phyloP scores from a whole-genome alignment of 106 monocot species.

The Acorus calamus region DNA sequence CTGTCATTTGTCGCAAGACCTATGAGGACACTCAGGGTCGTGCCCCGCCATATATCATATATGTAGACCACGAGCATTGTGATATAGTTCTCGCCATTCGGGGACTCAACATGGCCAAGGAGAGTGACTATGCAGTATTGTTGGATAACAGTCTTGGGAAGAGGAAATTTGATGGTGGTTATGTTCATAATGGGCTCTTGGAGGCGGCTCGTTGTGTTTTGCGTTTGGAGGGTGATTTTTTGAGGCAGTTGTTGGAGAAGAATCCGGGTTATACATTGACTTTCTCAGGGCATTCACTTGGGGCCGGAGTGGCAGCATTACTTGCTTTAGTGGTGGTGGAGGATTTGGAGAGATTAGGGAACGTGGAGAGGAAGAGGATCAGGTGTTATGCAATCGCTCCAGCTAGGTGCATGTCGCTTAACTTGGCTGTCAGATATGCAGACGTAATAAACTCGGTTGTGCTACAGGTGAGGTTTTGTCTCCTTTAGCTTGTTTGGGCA shows the following conservation, averaged over 20 bases:
- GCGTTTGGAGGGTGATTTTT: constrained; percentile 45
- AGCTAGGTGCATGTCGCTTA: constrained; percentile 83
- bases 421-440: constrained; percentile 76
- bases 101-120: constrained; percentile 60
- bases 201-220: constrained; percentile 66
- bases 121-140: constrained; percentile 69
- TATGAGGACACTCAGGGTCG: constrained; percentile 51
- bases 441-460: constrained; percentile 85
- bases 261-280: constrained; percentile 58
- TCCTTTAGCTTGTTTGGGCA: background rate
- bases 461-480: constrained; percentile 48
- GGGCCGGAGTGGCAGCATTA: constrained; percentile 78
- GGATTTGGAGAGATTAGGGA: constrained; percentile 47
- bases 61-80: constrained; percentile 52
- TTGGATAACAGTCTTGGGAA: constrained; percentile 77
- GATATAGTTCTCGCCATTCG: constrained; percentile 75
- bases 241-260: constrained; percentile 41
- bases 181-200: constrained; percentile 80
- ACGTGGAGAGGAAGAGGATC: constrained; percentile 50
- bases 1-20: constrained; percentile 35
- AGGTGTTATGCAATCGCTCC: constrained; percentile 83
- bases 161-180: constrained; percentile 69
- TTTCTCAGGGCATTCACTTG: constrained; percentile 80
- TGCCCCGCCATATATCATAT: constrained; percentile 66
- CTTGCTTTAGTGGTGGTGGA: constrained; percentile 61